Evolutionary conservation across 306 rosid genomes (phyloP), one percentile per base, ranked within the genome.

Genomic region (Abrus pulchellus): DNA sequence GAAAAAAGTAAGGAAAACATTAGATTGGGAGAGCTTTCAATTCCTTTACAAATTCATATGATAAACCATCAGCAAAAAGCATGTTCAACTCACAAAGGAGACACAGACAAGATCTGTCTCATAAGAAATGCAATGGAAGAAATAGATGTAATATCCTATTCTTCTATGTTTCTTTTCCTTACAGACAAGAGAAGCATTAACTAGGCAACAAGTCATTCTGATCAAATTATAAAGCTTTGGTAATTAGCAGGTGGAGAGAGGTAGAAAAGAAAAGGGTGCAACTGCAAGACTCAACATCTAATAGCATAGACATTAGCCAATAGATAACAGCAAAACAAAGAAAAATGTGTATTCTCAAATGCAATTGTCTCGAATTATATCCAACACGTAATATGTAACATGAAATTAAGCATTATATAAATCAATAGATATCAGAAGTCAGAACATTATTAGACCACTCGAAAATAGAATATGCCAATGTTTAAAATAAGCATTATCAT

Each of bases 191-290:
- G 67, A 74, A 55, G 1, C 66, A 65, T 67, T 69, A 67, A 56
- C 54, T 56, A 62, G 49, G 36, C 30, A 83, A 76, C 36, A 77
- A 20, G 78, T 64, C 62, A 71, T 32, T 76, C 44, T 36, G 63
- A 48, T 53, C 79, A 77, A 53, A 68, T 66, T 33, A 43, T 45
- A 65, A 80, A 78, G 41, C 50, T 32, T 20, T 32, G 50, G 50
- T 5, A 60, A 61, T 20, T 11, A 61, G 44, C 5, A 34, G 28
- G 9, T 62, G 7, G 5, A 48, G 68, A 57, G 67, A 40, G 57
- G 61, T 3, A 20, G 27, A 50, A 8, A 30, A 20, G 20, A 20
- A 20, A 20, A 20, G 20, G 40, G 67, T 40, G 38, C 40, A 36
- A 36, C 20, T 20, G 52, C 33, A 47, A 62, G 38, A 76, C 53